Evolutionary conservation across 768 basidiomycete species (phyloP), one percentile per base, ranked within the genome.

Genomic region (Psilocybe subaeruginosa): DNA sequence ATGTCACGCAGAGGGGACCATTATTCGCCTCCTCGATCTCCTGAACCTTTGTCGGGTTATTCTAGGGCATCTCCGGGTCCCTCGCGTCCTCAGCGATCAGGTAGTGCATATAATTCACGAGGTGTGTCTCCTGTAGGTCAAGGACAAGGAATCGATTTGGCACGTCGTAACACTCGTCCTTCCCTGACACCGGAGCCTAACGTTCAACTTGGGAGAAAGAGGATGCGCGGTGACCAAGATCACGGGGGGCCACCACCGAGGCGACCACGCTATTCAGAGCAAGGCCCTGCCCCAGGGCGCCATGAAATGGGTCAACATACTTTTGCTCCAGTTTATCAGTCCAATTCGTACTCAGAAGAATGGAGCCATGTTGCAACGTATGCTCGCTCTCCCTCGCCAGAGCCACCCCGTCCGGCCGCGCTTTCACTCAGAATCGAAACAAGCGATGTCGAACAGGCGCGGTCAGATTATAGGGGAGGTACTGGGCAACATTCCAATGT

Each of bases 331-430:
- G 16, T 47, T 33, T 9, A 47, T 9, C 35, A 59, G 8, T n/a
- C 41, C n/a, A n/a, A 16, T 52, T 35, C 14, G 8, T 53, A 57
- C 41, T 51, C 48, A 12, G 64, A 64, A 7, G 67, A 66, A 30
- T 69, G 68, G 68, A 69, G 65, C 41, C 58, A 59, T 19, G 37
- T 54, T 30, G 68, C 68, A 50, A 58, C 41, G 16, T 69, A 66
- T 60, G 59, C 55, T 59, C 70, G 68, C 19, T 66, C 72, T 29
- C 69, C 69, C 8, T 62, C 71, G 7, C 69, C 69, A 29, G 67
- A 68, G 12, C 60, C 50, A 29, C 58, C 59, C 31, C 8, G 53
- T 5, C 58, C 57, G 23, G 23, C 23, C 23, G 23, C 23, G 8
- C 54, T 58, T 14, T 29, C 58, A 33, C 50, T 45, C 43, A 37